Conservation (phyloP, 257 asterid genomes). For the Jasminum sambac region DNA sequence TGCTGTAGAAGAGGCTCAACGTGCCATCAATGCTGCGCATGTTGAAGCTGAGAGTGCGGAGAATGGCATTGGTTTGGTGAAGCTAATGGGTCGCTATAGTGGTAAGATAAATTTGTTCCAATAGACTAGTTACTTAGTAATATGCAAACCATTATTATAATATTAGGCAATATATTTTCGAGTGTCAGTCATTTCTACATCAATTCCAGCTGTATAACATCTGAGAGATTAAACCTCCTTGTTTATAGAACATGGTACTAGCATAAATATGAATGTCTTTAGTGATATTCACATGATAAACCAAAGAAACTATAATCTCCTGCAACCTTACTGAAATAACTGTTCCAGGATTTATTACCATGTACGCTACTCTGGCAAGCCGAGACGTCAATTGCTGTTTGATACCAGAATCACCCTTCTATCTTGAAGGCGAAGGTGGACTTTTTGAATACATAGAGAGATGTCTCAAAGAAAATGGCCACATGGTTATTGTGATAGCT, state of each 20-base stretch:
- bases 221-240: neutral
- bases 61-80: conserved; percentile 89
- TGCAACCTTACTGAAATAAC: conserved; percentile 14
- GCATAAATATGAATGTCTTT: neutral
- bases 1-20: conserved; percentile 96
- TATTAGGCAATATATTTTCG: neutral
- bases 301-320: neutral
- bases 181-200: conserved; percentile 6
- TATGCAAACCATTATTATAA: conserved; percentile 2
- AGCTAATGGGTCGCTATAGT: conserved; percentile 92
- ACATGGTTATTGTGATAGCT: conserved; percentile 92
- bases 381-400: conserved; percentile 97
- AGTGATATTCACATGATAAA: conserved; percentile 7
- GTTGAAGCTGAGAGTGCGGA: conserved; percentile 95
- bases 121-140: neutral
- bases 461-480: conserved; percentile 72
- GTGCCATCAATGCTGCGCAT: conserved; percentile 96
- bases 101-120: conserved; percentile 46
- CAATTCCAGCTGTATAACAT: conserved; percentile 1
- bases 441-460: conserved; percentile 73
- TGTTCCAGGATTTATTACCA: conserved; percentile 83
- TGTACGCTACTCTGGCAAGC: conserved; percentile 94
- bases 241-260: neutral
- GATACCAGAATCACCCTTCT: conserved; percentile 91
- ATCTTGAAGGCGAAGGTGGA: conserved; percentile 83